A percentile compares a stretch with the other conserved stretches of the same genome.
These are phyloP conservation scores for Gossypium longicalyx DNA, from an alignment of 345 rosid species.

Conservation along the genomic window DNA sequence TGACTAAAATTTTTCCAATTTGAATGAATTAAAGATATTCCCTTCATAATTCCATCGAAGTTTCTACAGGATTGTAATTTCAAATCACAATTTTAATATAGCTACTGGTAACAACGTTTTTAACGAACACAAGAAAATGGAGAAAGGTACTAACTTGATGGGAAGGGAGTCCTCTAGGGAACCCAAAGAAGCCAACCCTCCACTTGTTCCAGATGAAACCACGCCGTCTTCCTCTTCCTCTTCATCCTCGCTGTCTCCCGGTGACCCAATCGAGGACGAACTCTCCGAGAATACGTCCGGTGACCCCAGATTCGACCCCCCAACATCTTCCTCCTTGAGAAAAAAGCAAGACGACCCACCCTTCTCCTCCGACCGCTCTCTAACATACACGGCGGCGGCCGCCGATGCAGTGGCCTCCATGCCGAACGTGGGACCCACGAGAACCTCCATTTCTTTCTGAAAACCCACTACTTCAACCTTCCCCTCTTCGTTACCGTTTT, in stretches of 20 bases:
- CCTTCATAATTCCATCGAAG: background rate
- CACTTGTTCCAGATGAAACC: constrained; percentile 27
- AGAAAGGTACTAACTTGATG: constrained; percentile 38
- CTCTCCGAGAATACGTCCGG: constrained; percentile 35
- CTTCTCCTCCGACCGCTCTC: constrained; percentile 34
- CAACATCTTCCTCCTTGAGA: constrained; percentile 26
- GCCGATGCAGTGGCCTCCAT: constrained; percentile 29
- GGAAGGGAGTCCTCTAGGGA: constrained; percentile 68
- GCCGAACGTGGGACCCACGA: constrained; percentile 42
- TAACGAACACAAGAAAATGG: no score
- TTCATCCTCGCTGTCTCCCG: constrained; percentile 41
- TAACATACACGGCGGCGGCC: constrained; percentile 23
- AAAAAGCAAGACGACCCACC: constrained; percentile 21
- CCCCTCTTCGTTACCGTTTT: constrained; percentile 19
- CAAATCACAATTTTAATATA: background rate
- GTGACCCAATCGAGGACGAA: constrained; percentile 63
- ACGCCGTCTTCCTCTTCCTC: constrained; percentile 29
- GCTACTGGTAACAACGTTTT: no score
- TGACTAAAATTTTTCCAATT: no score
- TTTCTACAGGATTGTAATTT: background rate
- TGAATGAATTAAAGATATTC: background rate
- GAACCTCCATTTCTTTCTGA: constrained; percentile 42
- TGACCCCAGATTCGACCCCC: background rate
- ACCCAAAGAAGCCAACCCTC: constrained; percentile 28
- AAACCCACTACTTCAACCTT: background rate